Conservation (phyloP, 441 rosid genomes). For the Adansonia grandidieri region DNA sequence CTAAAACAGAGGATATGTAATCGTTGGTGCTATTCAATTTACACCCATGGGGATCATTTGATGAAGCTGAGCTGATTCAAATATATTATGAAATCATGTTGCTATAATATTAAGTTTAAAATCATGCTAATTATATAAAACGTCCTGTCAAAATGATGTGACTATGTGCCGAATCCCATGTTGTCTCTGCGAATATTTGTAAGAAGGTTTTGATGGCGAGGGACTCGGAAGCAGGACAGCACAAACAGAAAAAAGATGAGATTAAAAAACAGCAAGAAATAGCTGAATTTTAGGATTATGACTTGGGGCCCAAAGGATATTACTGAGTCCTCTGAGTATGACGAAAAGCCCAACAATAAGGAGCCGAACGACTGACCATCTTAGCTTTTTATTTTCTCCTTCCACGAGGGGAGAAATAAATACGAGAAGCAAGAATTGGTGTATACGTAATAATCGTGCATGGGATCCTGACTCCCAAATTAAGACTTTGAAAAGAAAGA, state of each 20-base stretch:
- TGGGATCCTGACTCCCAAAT: conserved; percentile 39
- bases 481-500: background rate
- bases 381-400: background rate
- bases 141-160: background rate
- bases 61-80: background rate
- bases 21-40: too few species aligned
- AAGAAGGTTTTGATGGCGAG: background rate
- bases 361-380: background rate
- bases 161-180: background rate
- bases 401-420: background rate
- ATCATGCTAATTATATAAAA: background rate
- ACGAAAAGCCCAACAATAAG: conserved; percentile 19
- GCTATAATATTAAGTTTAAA: background rate
- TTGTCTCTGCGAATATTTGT: background rate
- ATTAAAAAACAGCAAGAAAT: conserved; percentile 7
- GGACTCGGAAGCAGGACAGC: background rate
- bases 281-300: conserved; percentile 27
- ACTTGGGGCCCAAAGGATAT: conserved; percentile 30
- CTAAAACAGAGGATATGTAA: background rate
- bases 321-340: background rate
- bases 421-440: conserved; percentile 39
- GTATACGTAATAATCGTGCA: conserved; percentile 69
- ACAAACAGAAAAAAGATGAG: background rate
- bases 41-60: too few species aligned
- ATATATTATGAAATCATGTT: too few species aligned